These are phyloP conservation scores for Diaporthe nobilis DNA, from an alignment of 2,329 filamentous ascomycete species.

Conservation along the genomic window DNA sequence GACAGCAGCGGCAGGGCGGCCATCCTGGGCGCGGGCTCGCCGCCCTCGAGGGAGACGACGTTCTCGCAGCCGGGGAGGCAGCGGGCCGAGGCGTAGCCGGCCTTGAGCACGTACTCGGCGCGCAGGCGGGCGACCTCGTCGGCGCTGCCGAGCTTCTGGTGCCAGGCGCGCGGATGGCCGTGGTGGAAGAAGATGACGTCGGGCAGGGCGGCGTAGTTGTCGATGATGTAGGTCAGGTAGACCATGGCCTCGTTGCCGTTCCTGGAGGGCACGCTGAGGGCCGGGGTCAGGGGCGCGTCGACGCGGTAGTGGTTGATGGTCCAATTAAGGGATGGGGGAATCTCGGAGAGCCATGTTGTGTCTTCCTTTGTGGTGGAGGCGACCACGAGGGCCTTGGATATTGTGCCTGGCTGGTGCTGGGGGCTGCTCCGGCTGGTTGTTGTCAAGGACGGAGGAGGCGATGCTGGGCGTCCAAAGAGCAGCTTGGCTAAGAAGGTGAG, in stretches of 20 bases:
- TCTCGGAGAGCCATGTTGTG: slow-evolving; percentile 41
- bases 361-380: slow-evolving; percentile 41
- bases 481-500: slow-evolving; percentile 39
- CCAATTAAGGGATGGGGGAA: slow-evolving; percentile 42
- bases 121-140: slow-evolving; percentile 65
- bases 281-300: slow-evolving; percentile 43
- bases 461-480: slow-evolving; percentile 30
- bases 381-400: slow-evolving; percentile 43
- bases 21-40: neutral
- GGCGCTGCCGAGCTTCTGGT: slow-evolving; percentile 68
- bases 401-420: neutral
- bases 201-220: slow-evolving; percentile 71
- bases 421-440: neutral
- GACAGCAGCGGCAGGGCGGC: neutral
- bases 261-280: slow-evolving; percentile 46
- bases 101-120: slow-evolving; percentile 62
- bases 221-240: slow-evolving; percentile 74
- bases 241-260: slow-evolving; percentile 72
- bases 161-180: slow-evolving; percentile 67
- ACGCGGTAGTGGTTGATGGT: slow-evolving; percentile 45
- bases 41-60: slow-evolving; percentile 43
- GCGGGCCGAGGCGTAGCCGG: slow-evolving; percentile 73
- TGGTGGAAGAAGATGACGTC: slow-evolving; percentile 74
- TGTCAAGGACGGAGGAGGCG: neutral
- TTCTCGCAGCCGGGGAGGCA: slow-evolving; percentile 57